Conservation (phyloP, 352 stramenopile species). For the Aphanomyces stellatus region DNA sequence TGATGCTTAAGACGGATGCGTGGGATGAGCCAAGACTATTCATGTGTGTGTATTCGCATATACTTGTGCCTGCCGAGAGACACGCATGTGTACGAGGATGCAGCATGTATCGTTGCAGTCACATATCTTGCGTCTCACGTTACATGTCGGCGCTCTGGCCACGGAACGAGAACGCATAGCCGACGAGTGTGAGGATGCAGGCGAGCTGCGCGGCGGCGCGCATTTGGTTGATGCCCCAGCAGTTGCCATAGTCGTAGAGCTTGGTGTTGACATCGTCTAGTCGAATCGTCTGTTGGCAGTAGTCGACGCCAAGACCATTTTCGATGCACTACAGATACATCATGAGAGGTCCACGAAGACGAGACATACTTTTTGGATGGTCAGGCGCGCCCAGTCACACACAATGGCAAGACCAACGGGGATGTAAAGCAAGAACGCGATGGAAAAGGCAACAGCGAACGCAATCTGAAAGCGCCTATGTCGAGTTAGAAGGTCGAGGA, state of each 20-base stretch:
- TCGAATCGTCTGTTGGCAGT: constrained; percentile 49
- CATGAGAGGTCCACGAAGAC: background rate
- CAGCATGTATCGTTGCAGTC: too few species aligned
- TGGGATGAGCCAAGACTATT: too few species aligned
- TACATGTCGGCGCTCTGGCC: too few species aligned
- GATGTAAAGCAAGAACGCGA: constrained; percentile 56
- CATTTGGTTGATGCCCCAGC: constrained; percentile 44
- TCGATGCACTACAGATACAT: constrained; percentile 36
- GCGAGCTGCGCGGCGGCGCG: constrained; percentile 47
- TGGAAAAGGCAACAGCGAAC: constrained; percentile 36
- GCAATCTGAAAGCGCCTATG: constrained; percentile 27
- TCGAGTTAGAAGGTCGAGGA: too few species aligned
- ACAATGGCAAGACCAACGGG: constrained; percentile 41
- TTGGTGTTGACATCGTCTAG: constrained; percentile 53
- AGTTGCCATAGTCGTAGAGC: constrained; percentile 51
- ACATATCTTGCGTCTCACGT: too few species aligned
- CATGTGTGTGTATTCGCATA: too few species aligned
- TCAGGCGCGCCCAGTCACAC: constrained; percentile 29
- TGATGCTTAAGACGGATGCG: too few species aligned
- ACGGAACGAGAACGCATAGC: constrained; percentile 62
- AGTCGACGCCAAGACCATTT: constrained; percentile 39
- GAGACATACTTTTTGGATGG: constrained; percentile 22
- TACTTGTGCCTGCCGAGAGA: too few species aligned
- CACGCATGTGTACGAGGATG: too few species aligned
- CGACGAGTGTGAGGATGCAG: constrained; percentile 63